Percentiles rank a stretch among this genome's conserved stretches.
These are phyloP conservation scores for Raddia guianensis DNA, from an alignment of 176 grass and related monocot species.

Conservation along the genomic window DNA sequence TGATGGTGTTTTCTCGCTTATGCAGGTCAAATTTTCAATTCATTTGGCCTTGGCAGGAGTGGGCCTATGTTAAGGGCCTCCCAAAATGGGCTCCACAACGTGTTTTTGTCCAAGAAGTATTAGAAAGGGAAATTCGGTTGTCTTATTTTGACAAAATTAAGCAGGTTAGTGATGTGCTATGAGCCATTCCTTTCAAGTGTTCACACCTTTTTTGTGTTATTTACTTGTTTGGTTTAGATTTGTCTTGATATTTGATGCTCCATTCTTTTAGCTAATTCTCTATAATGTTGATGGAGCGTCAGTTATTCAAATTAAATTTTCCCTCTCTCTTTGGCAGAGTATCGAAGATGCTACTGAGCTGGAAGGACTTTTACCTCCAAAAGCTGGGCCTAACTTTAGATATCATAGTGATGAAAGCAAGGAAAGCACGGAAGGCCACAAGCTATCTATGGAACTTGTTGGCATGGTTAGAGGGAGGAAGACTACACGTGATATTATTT, in stretches of 20 bases:
- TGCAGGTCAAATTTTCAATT: constrained; percentile 93
- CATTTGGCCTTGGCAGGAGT: constrained; percentile 98
- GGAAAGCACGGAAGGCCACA: constrained; percentile 54
- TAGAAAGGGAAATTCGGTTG: constrained; percentile 90
- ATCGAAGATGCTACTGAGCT: constrained; percentile 85
- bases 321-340: constrained; percentile 56
- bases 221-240: constrained; percentile 3
- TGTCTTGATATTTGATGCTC: constrained; percentile 24
- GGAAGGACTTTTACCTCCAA: constrained; percentile 88
- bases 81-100: constrained; percentile 90
- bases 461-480: constrained; percentile 79
- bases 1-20: constrained; percentile 32
- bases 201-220: not conserved
- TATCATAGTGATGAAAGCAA: constrained; percentile 62
- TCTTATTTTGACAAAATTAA: constrained; percentile 98
- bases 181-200: constrained; percentile 16
- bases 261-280: constrained; percentile 12
- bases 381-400: constrained; percentile 79
- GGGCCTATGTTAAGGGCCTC: constrained; percentile 91
- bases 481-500: constrained; percentile 68
- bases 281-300: constrained; percentile 1
- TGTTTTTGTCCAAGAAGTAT: constrained; percentile 98
- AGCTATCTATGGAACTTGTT: constrained; percentile 79
- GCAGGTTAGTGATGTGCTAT: constrained; percentile 64
- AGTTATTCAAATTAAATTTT: constrained; percentile 19